Evolutionary conservation across 176 grass and related monocot species (phyloP), one percentile per base, ranked within the genome.

Genomic region (Echinochloa phyllopogon): DNA sequence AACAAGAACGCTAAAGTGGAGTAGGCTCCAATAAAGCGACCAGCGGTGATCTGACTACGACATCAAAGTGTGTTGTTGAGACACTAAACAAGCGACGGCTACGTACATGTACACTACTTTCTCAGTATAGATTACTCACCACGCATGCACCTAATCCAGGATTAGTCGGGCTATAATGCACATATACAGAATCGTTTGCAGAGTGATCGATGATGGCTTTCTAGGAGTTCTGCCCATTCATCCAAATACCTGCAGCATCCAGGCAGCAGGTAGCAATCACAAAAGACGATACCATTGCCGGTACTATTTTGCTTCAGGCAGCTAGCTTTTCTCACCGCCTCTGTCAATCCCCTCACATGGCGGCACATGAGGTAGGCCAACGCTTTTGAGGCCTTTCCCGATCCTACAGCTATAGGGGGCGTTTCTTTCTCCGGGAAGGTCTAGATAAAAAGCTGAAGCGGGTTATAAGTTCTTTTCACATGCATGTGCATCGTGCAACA

Each of bases 341-440:
- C 57, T 52, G 61, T 66, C 61, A 65, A 33, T 24, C 77, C 23
- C 37, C 58, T 84, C 81, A 85, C 87, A 85, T 89, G 87, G 60
- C 60, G 12, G 48, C 87, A 85, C 87, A 85, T 85, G 87, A 52
- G 77, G 52, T 80, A 75, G 87, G 82, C 51, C 82, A 80, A 61
- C 3, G 51, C 75, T 50, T 60, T 20, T 40, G 69, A 21, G n/a
- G 44, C 27, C 61, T 84, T 67, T 84, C 61, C 49, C 40, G 1
- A 65, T 80, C 59, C 60, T 58, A 49, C 47, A 45, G 36, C 17
- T 47, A 15, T 56, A 48, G 38, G 38, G 38, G 66, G 15, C 38
- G 21, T 20, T 66, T 84, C 44, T 74, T 65, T 79, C 47, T 39
- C 21, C 5, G 68, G 6, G 27, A 61, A 59, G 40, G 58, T 64